These are phyloP conservation scores for Melampsora allii-populina DNA, from an alignment of 1,284 basidiomycete species.

Conservation along the genomic window DNA sequence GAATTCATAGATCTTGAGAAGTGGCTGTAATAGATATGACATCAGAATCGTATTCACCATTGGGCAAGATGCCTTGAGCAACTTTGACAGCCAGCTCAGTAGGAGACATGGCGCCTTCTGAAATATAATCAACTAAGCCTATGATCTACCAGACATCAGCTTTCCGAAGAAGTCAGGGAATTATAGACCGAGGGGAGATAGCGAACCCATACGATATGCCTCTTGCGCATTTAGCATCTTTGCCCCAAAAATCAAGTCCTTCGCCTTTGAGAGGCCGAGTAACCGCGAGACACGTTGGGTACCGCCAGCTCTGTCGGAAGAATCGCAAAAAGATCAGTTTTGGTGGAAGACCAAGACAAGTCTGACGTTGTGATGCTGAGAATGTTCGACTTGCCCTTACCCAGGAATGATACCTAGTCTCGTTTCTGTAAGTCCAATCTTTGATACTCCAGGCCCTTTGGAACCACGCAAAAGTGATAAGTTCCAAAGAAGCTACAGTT, in stretches of 20 bases:
- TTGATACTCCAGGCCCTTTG: slow-evolving; percentile 62
- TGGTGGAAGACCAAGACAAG: not conserved
- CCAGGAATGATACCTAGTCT: slow-evolving; percentile 89
- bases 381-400: slow-evolving; percentile 24
- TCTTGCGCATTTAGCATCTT: slow-evolving; percentile 64
- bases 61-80: slow-evolving; percentile 65
- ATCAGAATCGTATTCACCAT: slow-evolving; percentile 59
- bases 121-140: slow-evolving; percentile 78
- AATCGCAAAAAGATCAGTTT: not conserved
- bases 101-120: slow-evolving; percentile 61
- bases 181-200: slow-evolving; percentile 38
- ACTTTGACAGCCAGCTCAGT: slow-evolving; percentile 65
- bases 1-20: not conserved
- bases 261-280: slow-evolving; percentile 75
- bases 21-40: slow-evolving; percentile 20
- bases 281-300: slow-evolving; percentile 81
- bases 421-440: slow-evolving; percentile 78
- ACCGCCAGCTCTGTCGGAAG: slow-evolving; percentile 66
- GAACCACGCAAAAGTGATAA: slow-evolving; percentile 45
- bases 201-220: slow-evolving; percentile 70
- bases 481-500: too few species aligned
- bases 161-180: not conserved
- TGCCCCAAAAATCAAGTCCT: slow-evolving; percentile 80
- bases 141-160: not conserved
- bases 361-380: not conserved